These are phyloP conservation scores for Gomphus bonarii DNA, from an alignment of 1,284 basidiomycete species.

Conservation along the genomic window DNA sequence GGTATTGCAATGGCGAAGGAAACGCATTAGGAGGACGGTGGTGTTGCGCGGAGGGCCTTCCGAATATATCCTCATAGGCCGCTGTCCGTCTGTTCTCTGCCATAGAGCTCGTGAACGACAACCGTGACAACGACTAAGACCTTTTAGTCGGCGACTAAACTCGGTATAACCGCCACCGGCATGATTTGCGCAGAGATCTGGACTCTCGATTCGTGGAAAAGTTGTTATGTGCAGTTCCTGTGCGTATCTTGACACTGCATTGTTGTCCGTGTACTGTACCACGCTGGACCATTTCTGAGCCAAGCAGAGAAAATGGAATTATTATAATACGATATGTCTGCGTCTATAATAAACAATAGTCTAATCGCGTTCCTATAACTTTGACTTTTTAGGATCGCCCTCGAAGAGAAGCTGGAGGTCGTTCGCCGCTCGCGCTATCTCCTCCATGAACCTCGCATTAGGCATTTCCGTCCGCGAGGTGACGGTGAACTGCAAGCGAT, in stretches of 20 bases:
- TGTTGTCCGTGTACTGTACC: no score
- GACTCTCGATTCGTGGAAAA: no score
- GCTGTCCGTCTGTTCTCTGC: conserved; percentile 48
- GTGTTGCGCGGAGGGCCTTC: conserved; percentile 51
- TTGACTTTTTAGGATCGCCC: conserved; percentile 19
- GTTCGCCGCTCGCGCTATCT: conserved; percentile 54
- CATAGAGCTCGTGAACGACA: conserved; percentile 2
- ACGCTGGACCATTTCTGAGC: no score
- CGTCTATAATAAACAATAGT: background rate
- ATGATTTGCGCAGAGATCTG: no score
- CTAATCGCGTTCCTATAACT: conserved; percentile 13
- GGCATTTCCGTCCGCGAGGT: conserved; percentile 72
- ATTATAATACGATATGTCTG: background rate
- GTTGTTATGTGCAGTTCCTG: no score
- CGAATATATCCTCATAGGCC: conserved; percentile 79
- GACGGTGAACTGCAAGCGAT: conserved; percentile 72
- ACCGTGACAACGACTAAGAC: background rate
- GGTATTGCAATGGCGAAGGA: conserved; percentile 10
- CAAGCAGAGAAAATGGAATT: no score
- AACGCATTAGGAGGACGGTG: conserved; percentile 30
- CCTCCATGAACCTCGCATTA: conserved; percentile 53
- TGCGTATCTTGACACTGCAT: no score
- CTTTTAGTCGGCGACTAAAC: background rate
- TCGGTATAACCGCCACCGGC: background rate
- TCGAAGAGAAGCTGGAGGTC: conserved; percentile 52